Conservation (phyloP, 129 eudicot species). For the Centaurea solstitialis region DNA sequence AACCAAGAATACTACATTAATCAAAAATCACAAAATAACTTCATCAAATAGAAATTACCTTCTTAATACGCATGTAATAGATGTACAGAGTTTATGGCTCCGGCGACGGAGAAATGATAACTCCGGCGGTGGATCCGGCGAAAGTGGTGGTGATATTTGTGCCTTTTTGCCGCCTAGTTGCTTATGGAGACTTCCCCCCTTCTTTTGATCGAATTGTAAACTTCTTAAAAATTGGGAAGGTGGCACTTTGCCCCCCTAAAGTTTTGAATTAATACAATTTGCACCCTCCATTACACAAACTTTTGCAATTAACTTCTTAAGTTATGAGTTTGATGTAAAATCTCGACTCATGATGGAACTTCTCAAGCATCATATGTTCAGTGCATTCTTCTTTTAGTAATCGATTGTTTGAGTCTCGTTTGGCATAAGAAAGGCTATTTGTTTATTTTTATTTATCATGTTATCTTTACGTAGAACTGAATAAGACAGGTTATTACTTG, state of each 20-base stretch:
- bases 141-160: not conserved
- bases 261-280: not conserved
- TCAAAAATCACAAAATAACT: not conserved
- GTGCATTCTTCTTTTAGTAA: not conserved
- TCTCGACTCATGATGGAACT: not conserved
- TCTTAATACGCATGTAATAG: not conserved
- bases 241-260: too few relatives aligned
- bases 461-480: too few relatives aligned
- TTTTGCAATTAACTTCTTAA: not conserved
- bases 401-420: not conserved
- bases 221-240: not conserved
- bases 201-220: not conserved
- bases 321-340: not conserved
- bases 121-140: not conserved
- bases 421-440: not conserved
- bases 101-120: not conserved
- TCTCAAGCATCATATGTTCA: not conserved
- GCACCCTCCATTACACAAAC: not conserved
- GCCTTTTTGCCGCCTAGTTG: not conserved
- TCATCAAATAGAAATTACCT: not conserved
- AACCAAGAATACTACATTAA: constrained; percentile 2
- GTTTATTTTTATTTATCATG: not conserved
- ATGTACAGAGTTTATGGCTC: not conserved
- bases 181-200: not conserved
- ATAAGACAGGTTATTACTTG: too few relatives aligned